A percentile compares a stretch with the other conserved stretches of the same genome.
Evolutionary conservation across 164 flowering plant species (phyloP).

Genomic region (Vitis riparia): DNA sequence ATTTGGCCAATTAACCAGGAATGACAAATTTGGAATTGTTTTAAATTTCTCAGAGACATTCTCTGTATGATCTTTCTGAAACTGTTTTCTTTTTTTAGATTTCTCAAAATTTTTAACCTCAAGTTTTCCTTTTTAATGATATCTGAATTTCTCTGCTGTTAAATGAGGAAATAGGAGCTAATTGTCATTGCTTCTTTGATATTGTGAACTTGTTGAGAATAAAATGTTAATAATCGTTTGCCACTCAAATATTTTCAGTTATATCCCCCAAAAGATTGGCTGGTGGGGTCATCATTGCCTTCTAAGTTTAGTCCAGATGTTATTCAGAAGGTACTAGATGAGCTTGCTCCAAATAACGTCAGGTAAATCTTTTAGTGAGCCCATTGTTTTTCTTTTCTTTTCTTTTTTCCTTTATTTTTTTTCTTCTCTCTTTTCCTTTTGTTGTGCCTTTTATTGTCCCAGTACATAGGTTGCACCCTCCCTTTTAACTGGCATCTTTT

Average conservation of each 20-base stretch:
- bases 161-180: neutral
- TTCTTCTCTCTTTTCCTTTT: no score
- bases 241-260: conserved; percentile 38
- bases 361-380: conserved; percentile 39
- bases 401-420: no score
- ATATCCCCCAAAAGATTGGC: conserved; percentile 92
- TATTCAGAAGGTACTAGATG: conserved; percentile 57
- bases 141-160: neutral
- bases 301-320: conserved; percentile 52
- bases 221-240: neutral
- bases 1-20: no score
- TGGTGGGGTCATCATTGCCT: conserved; percentile 81
- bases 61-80: neutral
- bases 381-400: no score
- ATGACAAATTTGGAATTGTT: no score
- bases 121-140: no score
- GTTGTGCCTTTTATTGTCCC: no score
- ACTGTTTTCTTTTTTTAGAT: no score
- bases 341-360: conserved; percentile 63
- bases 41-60: neutral
- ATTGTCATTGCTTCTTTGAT: neutral
- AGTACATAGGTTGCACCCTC: no score
- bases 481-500: no score
- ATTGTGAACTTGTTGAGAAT: neutral
- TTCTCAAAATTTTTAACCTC: no score